These are phyloP conservation scores for Rhodotorula taiwanensis DNA, from an alignment of 768 basidiomycete genomes.

Conservation along the genomic window DNA sequence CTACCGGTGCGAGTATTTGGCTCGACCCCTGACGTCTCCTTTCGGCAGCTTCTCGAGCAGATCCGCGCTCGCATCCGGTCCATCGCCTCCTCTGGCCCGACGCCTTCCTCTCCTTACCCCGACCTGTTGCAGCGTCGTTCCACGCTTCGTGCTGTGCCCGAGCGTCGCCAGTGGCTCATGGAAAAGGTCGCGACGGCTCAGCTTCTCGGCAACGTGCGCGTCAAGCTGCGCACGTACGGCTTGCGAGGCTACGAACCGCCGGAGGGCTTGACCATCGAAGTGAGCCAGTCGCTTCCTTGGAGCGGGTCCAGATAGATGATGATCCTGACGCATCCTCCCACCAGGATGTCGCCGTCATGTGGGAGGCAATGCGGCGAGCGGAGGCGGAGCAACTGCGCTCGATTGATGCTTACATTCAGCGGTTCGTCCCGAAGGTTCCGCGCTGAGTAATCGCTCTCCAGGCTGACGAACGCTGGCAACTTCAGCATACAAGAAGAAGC, in stretches of 20 bases:
- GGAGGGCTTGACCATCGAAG: slow-evolving; percentile 58
- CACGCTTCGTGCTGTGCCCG: slow-evolving; percentile 65
- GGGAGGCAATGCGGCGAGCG: slow-evolving; percentile 63
- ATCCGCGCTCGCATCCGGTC: neutral
- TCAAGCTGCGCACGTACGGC: slow-evolving; percentile 84
- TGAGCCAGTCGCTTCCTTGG: too few relatives aligned
- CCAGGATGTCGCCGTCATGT: slow-evolving; percentile 67
- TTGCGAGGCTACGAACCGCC: slow-evolving; percentile 76
- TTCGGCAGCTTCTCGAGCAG: slow-evolving; percentile 8
- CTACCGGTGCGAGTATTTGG: too few relatives aligned
- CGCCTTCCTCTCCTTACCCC: slow-evolving; percentile 14
- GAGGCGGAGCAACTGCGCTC: slow-evolving; percentile 64
- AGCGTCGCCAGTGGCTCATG: slow-evolving; percentile 59
- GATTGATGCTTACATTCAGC: slow-evolving; percentile 82
- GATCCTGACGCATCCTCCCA: too few relatives aligned
- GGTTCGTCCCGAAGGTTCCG: slow-evolving; percentile 56
- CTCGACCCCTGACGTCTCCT: neutral
- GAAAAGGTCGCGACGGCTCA: slow-evolving; percentile 82
- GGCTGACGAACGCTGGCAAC: neutral
- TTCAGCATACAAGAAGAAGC: slow-evolving; percentile 72
- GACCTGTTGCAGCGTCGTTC: slow-evolving; percentile 61
- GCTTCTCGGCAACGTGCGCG: slow-evolving; percentile 86
- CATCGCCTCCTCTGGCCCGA: neutral
- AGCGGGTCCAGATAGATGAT: too few relatives aligned
- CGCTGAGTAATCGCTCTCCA: neutral